Evolutionary conservation across 257 asterid genomes (phyloP).

Genomic region (Coffea eugenioides): DNA sequence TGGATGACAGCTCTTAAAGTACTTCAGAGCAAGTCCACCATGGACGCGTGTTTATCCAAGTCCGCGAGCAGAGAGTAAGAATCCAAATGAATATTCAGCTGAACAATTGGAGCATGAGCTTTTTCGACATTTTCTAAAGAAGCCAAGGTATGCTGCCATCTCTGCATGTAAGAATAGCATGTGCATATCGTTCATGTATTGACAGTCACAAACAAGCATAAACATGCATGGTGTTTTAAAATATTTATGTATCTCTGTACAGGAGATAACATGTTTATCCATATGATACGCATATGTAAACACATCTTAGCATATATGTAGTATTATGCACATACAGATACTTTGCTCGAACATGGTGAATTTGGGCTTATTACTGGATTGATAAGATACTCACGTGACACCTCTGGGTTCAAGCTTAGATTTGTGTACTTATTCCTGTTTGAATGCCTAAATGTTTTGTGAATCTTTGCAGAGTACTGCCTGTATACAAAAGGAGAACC

Average conservation of each 20-base stretch:
- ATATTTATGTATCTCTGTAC: background rate
- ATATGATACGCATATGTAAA: background rate
- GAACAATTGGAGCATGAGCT: slow-evolving; percentile 56
- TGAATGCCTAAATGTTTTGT: background rate
- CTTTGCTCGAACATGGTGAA: background rate
- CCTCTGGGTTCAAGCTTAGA: background rate
- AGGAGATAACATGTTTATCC: background rate
- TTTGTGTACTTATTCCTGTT: too few species aligned
- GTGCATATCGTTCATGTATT: background rate
- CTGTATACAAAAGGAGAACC: background rate
- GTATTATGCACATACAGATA: background rate
- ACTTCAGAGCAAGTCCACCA: slow-evolving; percentile 55
- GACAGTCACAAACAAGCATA: too few species aligned
- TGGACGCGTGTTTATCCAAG: slow-evolving; percentile 53
- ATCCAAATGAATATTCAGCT: slow-evolving; percentile 43
- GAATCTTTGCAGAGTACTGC: background rate
- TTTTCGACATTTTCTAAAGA: slow-evolving; percentile 39
- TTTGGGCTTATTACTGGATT: background rate
- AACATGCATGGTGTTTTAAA: too few species aligned
- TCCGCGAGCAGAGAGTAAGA: slow-evolving; percentile 36
- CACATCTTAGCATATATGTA: background rate
- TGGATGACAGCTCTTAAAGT: slow-evolving; percentile 42
- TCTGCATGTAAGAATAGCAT: background rate
- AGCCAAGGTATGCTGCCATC: slow-evolving; percentile 47
- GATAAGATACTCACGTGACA: background rate